A percentile compares a stretch with the other conserved stretches of the same genome.
phyloP scores from a whole-genome alignment of 352 stramenopile genomes.

The Paralagenidium karlingii region DNA sequence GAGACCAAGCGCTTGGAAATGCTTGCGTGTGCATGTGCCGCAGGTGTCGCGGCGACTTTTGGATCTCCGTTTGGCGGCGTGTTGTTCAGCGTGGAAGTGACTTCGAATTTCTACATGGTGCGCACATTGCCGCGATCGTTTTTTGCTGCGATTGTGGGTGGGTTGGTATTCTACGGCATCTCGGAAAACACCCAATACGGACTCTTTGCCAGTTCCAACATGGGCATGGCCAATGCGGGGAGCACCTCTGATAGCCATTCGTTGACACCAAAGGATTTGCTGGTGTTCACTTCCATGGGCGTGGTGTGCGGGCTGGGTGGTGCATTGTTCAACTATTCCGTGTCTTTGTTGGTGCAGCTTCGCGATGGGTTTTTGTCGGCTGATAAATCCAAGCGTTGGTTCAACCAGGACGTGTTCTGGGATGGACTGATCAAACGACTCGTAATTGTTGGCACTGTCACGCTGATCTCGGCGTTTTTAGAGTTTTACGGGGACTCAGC shows the following conservation, averaged over 20 bases:
- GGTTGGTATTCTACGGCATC: slow-evolving; percentile 48
- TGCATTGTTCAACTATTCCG: slow-evolving; percentile 51
- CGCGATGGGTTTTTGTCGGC: slow-evolving; percentile 29
- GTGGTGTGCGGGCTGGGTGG: slow-evolving; percentile 54
- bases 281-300: slow-evolving; percentile 50
- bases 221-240: slow-evolving; percentile 32
- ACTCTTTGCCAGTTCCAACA: slow-evolving; percentile 55
- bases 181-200: slow-evolving; percentile 49
- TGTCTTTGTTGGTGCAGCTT: slow-evolving; percentile 46
- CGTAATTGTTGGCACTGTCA: slow-evolving; percentile 39
- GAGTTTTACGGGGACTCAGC: slow-evolving; percentile 72
- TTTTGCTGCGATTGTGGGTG: slow-evolving; percentile 68
- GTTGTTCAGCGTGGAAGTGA: slow-evolving; percentile 78
- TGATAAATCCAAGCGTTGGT: no score
- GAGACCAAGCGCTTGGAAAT: slow-evolving; percentile 74
- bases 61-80: slow-evolving; percentile 77
- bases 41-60: slow-evolving; percentile 79
- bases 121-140: slow-evolving; percentile 65
- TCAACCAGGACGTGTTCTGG: slow-evolving; percentile 7
- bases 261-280: slow-evolving; percentile 34
- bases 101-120: slow-evolving; percentile 75
- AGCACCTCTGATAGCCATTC: slow-evolving; percentile 19
- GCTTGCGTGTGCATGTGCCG: slow-evolving; percentile 64
- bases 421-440: slow-evolving; percentile 48
- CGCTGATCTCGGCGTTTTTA: slow-evolving; percentile 44